A percentile compares a stretch with the other conserved stretches of the same genome.
Conservation (phyloP, 352 stramenopile species). For the Phytophthora pini region DNA sequence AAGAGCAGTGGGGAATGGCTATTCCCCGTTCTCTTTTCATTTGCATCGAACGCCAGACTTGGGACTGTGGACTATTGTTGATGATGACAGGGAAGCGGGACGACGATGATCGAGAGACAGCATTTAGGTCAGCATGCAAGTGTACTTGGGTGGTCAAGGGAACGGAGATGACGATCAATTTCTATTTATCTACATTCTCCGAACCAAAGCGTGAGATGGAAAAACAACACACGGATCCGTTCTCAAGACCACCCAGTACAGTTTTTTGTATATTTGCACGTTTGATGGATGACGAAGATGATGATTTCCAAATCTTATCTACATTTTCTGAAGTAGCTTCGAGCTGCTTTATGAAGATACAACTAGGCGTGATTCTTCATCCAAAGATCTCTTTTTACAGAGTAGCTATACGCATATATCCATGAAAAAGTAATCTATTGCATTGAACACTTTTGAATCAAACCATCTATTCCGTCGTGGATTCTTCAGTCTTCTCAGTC, state of each 20-base stretch:
- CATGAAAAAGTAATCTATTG: slow-evolving; percentile 18
- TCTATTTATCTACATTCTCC: slow-evolving; percentile 73
- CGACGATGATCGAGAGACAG: not conserved
- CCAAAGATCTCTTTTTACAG: slow-evolving; percentile 5
- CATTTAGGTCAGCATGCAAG: not conserved
- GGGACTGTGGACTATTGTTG: slow-evolving; percentile 12
- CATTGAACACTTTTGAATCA: not conserved
- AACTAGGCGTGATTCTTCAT: slow-evolving; percentile 42
- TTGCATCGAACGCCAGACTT: slow-evolving; percentile 29
- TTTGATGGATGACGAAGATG: slow-evolving; percentile 51
- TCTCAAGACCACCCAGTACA: slow-evolving; percentile 27
- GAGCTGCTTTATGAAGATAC: slow-evolving; percentile 35
- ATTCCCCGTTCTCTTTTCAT: slow-evolving; percentile 32
- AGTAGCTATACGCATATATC: not conserved
- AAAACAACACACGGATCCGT: slow-evolving; percentile 42
- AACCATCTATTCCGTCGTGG: slow-evolving; percentile 12
- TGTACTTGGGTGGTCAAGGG: slow-evolving; percentile 17
- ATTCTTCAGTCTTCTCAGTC: slow-evolving; percentile 9
- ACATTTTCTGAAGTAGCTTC: slow-evolving; percentile 60
- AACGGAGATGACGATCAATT: slow-evolving; percentile 74
- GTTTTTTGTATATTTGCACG: slow-evolving; percentile 14
- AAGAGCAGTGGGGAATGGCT: slow-evolving; percentile 15
- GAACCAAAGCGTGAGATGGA: slow-evolving; percentile 51
- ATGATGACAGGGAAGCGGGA: slow-evolving; percentile 22
- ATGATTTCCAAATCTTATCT: slow-evolving; percentile 78